Evolutionary conservation across 352 stramenopile species (phyloP).

Genomic region (Globisporangium abappressorium): DNA sequence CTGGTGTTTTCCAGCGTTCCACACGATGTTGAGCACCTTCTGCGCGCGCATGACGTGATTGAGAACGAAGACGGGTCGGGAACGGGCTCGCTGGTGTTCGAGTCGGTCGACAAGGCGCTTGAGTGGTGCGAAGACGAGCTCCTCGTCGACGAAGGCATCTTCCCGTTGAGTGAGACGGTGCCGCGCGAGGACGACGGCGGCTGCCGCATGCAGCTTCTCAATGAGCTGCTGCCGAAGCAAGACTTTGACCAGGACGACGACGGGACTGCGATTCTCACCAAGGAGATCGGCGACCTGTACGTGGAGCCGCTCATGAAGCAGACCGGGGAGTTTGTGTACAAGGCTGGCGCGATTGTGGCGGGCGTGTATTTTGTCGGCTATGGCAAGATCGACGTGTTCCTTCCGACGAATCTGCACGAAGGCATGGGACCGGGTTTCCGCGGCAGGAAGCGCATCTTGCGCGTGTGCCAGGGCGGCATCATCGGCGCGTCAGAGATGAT

Average conservation of each 20-base stretch:
- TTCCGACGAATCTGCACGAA: constrained; percentile 78
- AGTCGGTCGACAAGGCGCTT: constrained; percentile 77
- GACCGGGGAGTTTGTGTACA: constrained; percentile 67
- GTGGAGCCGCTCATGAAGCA: constrained; percentile 57
- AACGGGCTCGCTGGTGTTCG: constrained; percentile 71
- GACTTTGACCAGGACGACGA: constrained; percentile 15
- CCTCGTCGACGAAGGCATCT: constrained; percentile 60
- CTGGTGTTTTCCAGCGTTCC: constrained; percentile 78
- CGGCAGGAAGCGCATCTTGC: constrained; percentile 75
- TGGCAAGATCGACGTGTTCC: constrained; percentile 83
- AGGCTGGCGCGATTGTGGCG: constrained; percentile 51
- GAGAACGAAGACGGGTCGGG: constrained; percentile 54
- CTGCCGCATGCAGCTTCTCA: constrained; percentile 54
- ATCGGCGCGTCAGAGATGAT: constrained; percentile 79
- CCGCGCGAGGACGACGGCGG: constrained; percentile 26
- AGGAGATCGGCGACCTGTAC: constrained; percentile 69
- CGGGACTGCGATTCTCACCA: constrained; percentile 35
- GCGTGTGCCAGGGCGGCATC: constrained; percentile 77
- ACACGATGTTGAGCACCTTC: constrained; percentile 58
- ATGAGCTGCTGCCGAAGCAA: constrained; percentile 56
- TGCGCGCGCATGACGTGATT: constrained; percentile 81
- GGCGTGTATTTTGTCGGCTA: constrained; percentile 84
- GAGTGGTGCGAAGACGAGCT: constrained; percentile 88
- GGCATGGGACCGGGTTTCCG: constrained; percentile 74
- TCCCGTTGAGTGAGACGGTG: constrained; percentile 61